Evolutionary conservation across 441 rosid species (phyloP).

Genomic region (Corymbia citriodora): DNA sequence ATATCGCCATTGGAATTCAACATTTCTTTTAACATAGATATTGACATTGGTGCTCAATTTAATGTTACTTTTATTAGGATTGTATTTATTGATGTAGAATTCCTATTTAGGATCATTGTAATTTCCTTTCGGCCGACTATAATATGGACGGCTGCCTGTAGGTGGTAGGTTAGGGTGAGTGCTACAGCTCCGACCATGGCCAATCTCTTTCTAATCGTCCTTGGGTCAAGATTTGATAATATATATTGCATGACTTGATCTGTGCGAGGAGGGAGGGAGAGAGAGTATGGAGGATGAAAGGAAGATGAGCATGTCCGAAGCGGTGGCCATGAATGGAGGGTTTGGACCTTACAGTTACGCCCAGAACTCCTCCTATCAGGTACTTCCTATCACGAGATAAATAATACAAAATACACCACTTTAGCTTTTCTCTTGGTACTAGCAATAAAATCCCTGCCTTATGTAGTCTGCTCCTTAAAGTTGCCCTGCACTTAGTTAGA

Average conservation of each 20-base stretch:
- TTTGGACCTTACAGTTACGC: too few relatives aligned
- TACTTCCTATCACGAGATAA: too few relatives aligned
- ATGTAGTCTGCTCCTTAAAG: too few relatives aligned
- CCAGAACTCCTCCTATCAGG: too few relatives aligned
- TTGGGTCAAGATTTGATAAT: not conserved
- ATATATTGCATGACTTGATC: not conserved
- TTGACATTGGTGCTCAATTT: not conserved
- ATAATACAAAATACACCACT: not conserved
- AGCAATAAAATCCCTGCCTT: not conserved
- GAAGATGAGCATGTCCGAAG: too few relatives aligned
- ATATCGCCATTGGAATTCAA: fast-evolving
- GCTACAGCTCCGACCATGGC: not conserved
- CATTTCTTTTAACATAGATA: not conserved
- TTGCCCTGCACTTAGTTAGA: not conserved
- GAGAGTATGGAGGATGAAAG: too few relatives aligned
- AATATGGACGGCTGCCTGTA: not conserved
- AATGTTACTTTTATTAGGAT: not conserved
- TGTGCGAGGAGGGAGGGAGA: not conserved
- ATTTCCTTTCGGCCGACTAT: not conserved
- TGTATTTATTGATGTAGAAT: not conserved
- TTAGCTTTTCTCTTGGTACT: not conserved
- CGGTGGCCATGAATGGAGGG: too few relatives aligned
- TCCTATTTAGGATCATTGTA: not conserved
- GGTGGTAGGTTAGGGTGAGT: not conserved
- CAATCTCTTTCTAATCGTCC: not conserved